phyloP scores from a whole-genome alignment of 345 rosid genomes.

The Citrus mangshanensis region DNA sequence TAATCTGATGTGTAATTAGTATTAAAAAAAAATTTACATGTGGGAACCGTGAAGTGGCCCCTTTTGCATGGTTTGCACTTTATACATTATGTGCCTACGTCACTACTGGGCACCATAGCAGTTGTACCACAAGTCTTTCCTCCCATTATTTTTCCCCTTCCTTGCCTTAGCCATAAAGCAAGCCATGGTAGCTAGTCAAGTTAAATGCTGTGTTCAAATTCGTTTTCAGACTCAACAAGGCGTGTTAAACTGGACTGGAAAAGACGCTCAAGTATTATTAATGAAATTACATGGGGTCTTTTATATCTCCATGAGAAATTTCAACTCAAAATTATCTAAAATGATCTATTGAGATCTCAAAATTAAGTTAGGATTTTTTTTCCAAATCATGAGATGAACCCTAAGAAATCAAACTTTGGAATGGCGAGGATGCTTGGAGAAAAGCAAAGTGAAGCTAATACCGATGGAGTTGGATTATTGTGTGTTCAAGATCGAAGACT shows the following conservation, averaged over 20 bases:
- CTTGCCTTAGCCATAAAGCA: too few species aligned
- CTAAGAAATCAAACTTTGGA: conserved; percentile 31
- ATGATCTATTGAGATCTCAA: conserved; percentile 30
- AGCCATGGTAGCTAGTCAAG: too few species aligned
- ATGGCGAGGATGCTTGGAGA: conserved; percentile 29
- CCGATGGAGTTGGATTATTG: background rate
- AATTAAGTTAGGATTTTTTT: conserved; percentile 17
- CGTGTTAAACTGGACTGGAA: conserved; percentile 9
- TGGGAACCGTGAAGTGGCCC: too few species aligned
- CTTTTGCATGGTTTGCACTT: too few species aligned
- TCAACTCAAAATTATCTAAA: conserved; percentile 28
- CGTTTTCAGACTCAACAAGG: background rate
- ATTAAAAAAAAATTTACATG: too few species aligned
- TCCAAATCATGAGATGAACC: conserved; percentile 20
- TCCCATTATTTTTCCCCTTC: background rate
- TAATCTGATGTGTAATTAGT: too few species aligned
- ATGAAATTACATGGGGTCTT: conserved; percentile 35
- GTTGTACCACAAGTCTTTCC: background rate
- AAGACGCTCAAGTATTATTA: conserved; percentile 25
- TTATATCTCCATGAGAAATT: conserved; percentile 40
- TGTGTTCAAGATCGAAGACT: conserved; percentile 10
- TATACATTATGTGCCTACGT: too few species aligned
- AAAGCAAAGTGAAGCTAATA: conserved; percentile 13
- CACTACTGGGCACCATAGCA: too few species aligned
- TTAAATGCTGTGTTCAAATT: background rate